A percentile compares a stretch with the other conserved stretches of the same genome.
Evolutionary conservation across 1,139 yeast species (phyloP).

Genomic region (Suhomyces terraborum): DNA sequence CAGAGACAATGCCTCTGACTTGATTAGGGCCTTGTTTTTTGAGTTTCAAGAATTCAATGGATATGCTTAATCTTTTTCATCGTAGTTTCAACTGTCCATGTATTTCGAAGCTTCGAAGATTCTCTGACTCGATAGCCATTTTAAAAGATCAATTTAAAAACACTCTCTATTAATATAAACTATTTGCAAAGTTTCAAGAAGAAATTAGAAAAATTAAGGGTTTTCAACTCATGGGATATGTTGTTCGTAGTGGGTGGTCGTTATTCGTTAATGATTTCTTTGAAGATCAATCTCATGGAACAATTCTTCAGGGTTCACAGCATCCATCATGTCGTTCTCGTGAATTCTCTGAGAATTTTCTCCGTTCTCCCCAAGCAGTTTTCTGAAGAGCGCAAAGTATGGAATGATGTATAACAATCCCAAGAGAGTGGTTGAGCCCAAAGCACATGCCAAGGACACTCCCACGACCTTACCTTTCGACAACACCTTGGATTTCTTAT

Average conservation of each 20-base stretch:
- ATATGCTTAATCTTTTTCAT: too few relatives aligned
- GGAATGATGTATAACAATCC: slow-evolving; percentile 64
- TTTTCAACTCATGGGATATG: not conserved
- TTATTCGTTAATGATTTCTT: slow-evolving; percentile 21
- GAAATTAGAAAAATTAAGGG: not conserved
- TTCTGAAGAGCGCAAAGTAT: slow-evolving; percentile 49
- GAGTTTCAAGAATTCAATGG: too few relatives aligned
- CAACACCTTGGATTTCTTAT: slow-evolving; percentile 23
- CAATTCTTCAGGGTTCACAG: slow-evolving; percentile 64
- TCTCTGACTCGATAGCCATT: too few relatives aligned
- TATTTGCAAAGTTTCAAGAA: not conserved
- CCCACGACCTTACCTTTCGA: slow-evolving; percentile 79
- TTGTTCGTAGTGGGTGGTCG: slow-evolving; percentile 3
- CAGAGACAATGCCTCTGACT: not conserved
- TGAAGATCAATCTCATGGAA: slow-evolving; percentile 61
- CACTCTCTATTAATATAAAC: slow-evolving; percentile 1
- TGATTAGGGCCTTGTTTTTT: too few relatives aligned
- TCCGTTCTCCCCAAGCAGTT: slow-evolving; percentile 36
- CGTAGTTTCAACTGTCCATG: too few relatives aligned
- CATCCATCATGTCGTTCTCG: slow-evolving; percentile 66
- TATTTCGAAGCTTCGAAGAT: too few relatives aligned
- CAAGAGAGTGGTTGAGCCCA: slow-evolving; percentile 73
- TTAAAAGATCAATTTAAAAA: too few relatives aligned
- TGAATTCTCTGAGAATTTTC: slow-evolving; percentile 52
- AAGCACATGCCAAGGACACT: slow-evolving; percentile 82